Evolutionary conservation across 2,329 filamentous ascomycete species (phyloP), one percentile per base, ranked within the genome.

Genomic region (Cadophora malorum): DNA sequence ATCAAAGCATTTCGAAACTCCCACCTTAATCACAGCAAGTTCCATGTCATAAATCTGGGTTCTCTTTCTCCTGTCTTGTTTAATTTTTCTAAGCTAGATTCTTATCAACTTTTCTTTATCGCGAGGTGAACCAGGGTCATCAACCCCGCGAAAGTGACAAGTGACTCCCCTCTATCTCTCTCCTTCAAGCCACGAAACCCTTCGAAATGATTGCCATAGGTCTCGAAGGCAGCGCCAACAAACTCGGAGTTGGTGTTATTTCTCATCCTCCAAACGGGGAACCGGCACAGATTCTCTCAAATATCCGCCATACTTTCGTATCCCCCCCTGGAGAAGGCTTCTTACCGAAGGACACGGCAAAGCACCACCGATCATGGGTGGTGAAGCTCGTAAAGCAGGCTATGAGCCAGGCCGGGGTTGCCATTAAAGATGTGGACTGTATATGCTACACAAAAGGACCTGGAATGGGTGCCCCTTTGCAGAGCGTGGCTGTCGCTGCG

Each of bases 361-460:
- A 88, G 63, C 96, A 99, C 81, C 96, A 99, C 85, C 90, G 96
- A 71, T 79, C 88, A 77, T 93, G 91, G 89, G 93, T 98, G 71
- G 91, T 93, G 19, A 83, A 85, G 28, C 84, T 98, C n/a, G 91
- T 96, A 21, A 93, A 90, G 74, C 86, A 88, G 70, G 93, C 95
- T 4, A 87, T 99, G 70, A 83, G 84, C 67, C 89, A 91, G 73
- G 93, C 95, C 0, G 81, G 82, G 23, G 78, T 92, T 3, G 75
- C 79, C 0, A 80, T 89, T 16, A 76, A 82, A 14, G 90, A 97
- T 77, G 86, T 99, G 56, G 90, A 95, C 80, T 97, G 94, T 80
- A 91, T 99, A 74, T 97, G 94, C 85, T 99, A 95, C 82, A 99
- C 96, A 1, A 91, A 92, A 77, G 96, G 96, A 0, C 96, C 96